Evolutionary conservation across 169 alveolate genomes (phyloP), one percentile per base, ranked within the genome.

Genomic region (Neospora caninum): DNA sequence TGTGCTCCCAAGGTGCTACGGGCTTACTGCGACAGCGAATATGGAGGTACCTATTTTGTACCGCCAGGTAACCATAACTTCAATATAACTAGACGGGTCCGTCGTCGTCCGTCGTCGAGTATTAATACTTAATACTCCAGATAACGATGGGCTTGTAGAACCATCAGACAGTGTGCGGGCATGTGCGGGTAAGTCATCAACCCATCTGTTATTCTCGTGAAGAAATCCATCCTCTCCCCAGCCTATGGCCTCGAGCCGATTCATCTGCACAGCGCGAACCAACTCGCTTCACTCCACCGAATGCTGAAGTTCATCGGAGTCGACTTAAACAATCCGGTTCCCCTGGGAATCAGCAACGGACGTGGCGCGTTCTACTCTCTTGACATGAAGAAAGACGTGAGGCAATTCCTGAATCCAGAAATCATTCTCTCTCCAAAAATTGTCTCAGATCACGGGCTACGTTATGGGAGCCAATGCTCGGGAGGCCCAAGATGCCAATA

Each of bases 1-100:
- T 98, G 99, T 58, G 94, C 98, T 22, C 96, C 95, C 38, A 95
- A 96, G 70, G 96, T 96, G 45, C 80, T 98, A 54, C 91, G 99
- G 88, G 99, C 96, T 34, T 98, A 96, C 96, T 98, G 99, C 92
- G 99, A 98, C 87, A 95, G 97, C 96, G 95, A 96, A 70, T 95
- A 96, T 2, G 98, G 98, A 42, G 97, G 98, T 38, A 97, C 98
- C 27, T 98, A 97, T 92, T 98, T 96, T 93, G 95, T 96, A 27
- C 96, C 97, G 80, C 91, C 94, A 38, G 92, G 91, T 53, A 96
- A 92, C 41, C 43, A 91, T 38, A n/a, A 80, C 41, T 49, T 38
- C n/a, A 82, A 22, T 10, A 18, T 16, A 73, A 38, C 29, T 34
- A 73, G 29, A 34, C 29, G 16, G n/a, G n/a, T n/a, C n/a, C n/a